Percentiles rank a stretch among this genome's conserved stretches.
Evolutionary conservation across 306 rosid genomes (phyloP).

Genomic region (Cucumis cinereus): DNA sequence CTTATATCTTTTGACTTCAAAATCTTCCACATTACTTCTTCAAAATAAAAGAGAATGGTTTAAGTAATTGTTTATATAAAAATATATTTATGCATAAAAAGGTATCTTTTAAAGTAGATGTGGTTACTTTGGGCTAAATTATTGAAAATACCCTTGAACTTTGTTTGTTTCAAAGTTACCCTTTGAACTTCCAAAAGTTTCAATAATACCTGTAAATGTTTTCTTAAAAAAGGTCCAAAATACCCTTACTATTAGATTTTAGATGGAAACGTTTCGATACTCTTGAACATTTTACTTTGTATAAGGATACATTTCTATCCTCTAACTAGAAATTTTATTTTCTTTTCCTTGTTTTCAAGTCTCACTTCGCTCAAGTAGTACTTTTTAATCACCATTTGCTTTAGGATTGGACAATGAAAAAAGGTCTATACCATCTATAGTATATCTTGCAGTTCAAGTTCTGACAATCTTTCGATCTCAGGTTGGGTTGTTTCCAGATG

Average conservation of each 20-base stretch:
- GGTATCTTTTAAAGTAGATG: not conserved
- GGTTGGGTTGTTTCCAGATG: conserved; percentile 98
- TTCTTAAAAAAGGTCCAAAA: too few species aligned
- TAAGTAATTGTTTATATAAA: not conserved
- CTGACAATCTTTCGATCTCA: conserved; percentile 20
- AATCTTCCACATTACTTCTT: not conserved
- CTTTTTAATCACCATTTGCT: not conserved
- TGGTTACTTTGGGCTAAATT: too few species aligned
- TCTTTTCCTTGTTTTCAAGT: not conserved
- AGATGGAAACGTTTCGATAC: too few species aligned
- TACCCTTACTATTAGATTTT: too few species aligned
- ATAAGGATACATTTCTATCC: not conserved
- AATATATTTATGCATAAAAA: not conserved
- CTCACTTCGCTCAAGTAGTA: not conserved
- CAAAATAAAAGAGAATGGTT: not conserved
- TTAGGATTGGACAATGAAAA: not conserved
- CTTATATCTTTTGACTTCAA: not conserved
- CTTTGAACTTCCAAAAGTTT: too few species aligned
- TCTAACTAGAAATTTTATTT: not conserved
- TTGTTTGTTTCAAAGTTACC: too few species aligned
- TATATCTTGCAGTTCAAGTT: not conserved
- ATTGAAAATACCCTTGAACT: too few species aligned
- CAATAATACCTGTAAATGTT: too few species aligned
- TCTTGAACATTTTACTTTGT: too few species aligned
- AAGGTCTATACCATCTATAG: not conserved